These are phyloP conservation scores for Wickerhamiella bombiphila DNA, from an alignment of 805 yeast species.

Conservation along the genomic window DNA sequence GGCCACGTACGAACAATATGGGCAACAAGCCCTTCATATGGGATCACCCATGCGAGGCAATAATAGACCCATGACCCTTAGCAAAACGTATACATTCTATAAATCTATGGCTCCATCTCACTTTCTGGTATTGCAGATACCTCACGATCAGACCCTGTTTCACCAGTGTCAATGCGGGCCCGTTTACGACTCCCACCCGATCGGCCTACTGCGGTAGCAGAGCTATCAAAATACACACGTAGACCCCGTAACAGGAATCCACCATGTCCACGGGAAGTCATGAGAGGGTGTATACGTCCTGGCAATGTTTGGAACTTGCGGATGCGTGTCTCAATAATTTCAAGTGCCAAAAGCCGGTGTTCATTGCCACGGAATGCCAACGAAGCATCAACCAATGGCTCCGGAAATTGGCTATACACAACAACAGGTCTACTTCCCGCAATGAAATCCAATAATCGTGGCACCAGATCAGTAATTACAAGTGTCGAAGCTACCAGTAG, in stretches of 20 bases:
- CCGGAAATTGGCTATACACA: conserved; percentile 69
- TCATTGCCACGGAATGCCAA: conserved; percentile 52
- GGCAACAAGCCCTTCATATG: too few relatives aligned
- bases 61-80: too few relatives aligned
- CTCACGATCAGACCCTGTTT: not conserved
- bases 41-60: too few relatives aligned
- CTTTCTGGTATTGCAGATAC: not conserved
- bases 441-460: conserved; percentile 43
- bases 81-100: not conserved
- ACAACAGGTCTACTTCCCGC: conserved; percentile 84
- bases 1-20: conserved; percentile 17
- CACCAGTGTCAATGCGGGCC: not conserved
- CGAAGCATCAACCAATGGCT: conserved; percentile 58
- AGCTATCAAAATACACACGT: conserved; percentile 58
- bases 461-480: conserved; percentile 49
- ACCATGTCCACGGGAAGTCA: conserved; percentile 88
- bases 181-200: conserved; percentile 4
- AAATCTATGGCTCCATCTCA: conserved; percentile 2
- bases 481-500: conserved; percentile 60
- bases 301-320: conserved; percentile 85
- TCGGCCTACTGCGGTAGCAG: conserved; percentile 50
- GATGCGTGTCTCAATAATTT: conserved; percentile 65
- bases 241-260: conserved; percentile 74
- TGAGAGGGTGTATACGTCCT: conserved; percentile 85
- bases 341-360: conserved; percentile 58